A percentile compares a stretch with the other conserved stretches of the same genome.
Evolutionary conservation across 2,329 filamentous ascomycete species (phyloP).

Genomic region (Amesomyces nigricolor): DNA sequence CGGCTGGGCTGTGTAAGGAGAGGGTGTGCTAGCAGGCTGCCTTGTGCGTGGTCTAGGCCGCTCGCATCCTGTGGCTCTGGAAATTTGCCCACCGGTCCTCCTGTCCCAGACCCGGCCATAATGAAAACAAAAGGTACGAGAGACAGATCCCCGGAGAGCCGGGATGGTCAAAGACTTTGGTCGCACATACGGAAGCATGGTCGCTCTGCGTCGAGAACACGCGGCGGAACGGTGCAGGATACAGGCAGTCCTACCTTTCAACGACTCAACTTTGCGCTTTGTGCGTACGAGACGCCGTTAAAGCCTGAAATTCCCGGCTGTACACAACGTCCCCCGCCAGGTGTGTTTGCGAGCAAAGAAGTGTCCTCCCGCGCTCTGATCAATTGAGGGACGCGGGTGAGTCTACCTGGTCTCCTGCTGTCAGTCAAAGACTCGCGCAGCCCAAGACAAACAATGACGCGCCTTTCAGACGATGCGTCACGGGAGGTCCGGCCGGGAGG

Average conservation of each 20-base stretch:
- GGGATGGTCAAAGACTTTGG: neutral
- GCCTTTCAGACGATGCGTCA: neutral
- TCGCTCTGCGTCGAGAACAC: neutral
- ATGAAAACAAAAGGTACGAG: slow-evolving; percentile 2
- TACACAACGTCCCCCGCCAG: neutral
- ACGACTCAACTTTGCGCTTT: neutral
- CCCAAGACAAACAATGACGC: slow-evolving; percentile 6
- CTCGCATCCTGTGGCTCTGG: neutral
- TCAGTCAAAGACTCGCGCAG: neutral
- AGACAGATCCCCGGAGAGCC: neutral
- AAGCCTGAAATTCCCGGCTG: slow-evolving; percentile 2
- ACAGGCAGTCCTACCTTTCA: neutral
- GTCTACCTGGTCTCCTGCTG: neutral
- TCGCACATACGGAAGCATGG: neutral
- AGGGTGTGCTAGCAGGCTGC: neutral
- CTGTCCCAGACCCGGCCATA: neutral
- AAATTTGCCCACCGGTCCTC: neutral
- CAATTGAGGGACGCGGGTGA: neutral
- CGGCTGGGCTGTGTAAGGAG: neutral
- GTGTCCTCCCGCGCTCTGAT: too few species aligned
- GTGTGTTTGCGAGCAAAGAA: neutral
- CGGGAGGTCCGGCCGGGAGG: neutral
- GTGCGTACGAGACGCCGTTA: neutral
- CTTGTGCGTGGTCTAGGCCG: neutral
- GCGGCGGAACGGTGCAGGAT: neutral